Percentiles rank a stretch among this genome's conserved stretches.
Conservation (phyloP, 139 green algal genomes). For the Haematococcus lacustris region DNA sequence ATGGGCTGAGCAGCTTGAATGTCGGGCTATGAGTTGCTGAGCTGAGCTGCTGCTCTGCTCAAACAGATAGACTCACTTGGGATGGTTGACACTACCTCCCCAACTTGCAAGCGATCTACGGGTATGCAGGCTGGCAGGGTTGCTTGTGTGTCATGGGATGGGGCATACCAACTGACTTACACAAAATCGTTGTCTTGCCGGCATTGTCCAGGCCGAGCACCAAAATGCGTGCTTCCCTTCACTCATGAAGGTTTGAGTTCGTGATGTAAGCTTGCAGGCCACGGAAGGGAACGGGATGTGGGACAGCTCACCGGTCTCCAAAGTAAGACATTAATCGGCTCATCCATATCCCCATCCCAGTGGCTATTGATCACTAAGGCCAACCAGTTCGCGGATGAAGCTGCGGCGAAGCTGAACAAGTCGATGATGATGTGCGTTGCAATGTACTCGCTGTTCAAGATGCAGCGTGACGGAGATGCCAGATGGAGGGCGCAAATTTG, state of each 20-base stretch:
- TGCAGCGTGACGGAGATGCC: too few species aligned
- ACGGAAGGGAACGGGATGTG: too few species aligned
- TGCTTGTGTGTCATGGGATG: background rate
- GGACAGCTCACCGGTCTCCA: conserved; percentile 77
- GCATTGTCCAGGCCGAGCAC: conserved; percentile 96
- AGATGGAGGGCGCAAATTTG: too few species aligned
- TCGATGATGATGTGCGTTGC: too few species aligned
- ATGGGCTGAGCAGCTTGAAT: background rate
- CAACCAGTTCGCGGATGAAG: too few species aligned
- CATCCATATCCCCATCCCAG: conserved; percentile 95
- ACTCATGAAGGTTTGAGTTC: too few species aligned
- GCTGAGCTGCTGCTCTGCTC: background rate
- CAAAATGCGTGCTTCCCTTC: conserved; percentile 89
- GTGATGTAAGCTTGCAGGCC: too few species aligned
- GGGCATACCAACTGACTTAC: conserved; percentile 39
- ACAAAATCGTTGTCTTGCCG: conserved; percentile 98
- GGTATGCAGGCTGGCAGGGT: background rate
- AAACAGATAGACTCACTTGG: conserved; percentile 67
- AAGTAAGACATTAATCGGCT: conserved; percentile 83
- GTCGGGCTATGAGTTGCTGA: background rate
- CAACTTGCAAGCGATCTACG: conserved; percentile 87
- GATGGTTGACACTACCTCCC: conserved; percentile 97
- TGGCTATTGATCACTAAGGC: too few species aligned
- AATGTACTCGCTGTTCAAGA: too few species aligned
- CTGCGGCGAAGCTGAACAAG: too few species aligned